These are phyloP conservation scores for Myriosclerotinia scirpicola DNA, from an alignment of 2,329 filamentous ascomycete species.

Conservation along the genomic window DNA sequence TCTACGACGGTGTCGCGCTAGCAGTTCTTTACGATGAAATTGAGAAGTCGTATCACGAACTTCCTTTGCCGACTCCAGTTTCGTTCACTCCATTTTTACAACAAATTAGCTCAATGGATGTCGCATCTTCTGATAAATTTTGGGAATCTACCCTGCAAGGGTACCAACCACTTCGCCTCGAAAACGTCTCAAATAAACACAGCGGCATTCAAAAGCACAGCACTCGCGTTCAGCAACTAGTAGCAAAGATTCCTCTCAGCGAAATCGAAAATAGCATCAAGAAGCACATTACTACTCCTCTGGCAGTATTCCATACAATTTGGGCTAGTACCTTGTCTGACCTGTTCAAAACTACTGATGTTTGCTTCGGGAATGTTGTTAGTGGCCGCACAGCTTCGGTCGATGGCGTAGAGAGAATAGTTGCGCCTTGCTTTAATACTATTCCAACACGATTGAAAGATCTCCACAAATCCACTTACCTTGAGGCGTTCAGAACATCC, in stretches of 20 bases:
- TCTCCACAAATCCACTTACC: slow-evolving; percentile 51
- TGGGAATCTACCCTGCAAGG: slow-evolving; percentile 61
- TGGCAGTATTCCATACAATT: slow-evolving; percentile 68
- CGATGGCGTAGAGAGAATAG: slow-evolving; percentile 65
- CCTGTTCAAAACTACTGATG: slow-evolving; percentile 57
- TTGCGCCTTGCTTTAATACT: slow-evolving; percentile 94
- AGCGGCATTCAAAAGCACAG: not conserved
- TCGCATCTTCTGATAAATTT: slow-evolving; percentile 56
- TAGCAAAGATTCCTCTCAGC: slow-evolving; percentile 28
- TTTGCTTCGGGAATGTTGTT: slow-evolving; percentile 87
- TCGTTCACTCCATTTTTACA: slow-evolving; percentile 65
- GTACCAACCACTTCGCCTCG: slow-evolving; percentile 45
- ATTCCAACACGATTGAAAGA: slow-evolving; percentile 66
- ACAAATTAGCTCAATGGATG: slow-evolving; percentile 53
- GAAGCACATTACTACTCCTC: slow-evolving; percentile 57
- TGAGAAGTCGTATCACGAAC: slow-evolving; percentile 54
- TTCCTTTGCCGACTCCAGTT: slow-evolving; percentile 49
- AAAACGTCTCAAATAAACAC: not conserved
- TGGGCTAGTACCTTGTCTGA: slow-evolving; percentile 67
- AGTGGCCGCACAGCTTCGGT: slow-evolving; percentile 71
- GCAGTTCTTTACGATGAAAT: slow-evolving; percentile 68
- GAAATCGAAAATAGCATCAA: slow-evolving; percentile 51
- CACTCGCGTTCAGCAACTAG: slow-evolving; percentile 26
- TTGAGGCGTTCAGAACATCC: slow-evolving; percentile 39
- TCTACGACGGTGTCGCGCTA: slow-evolving; percentile 85